Conservation (phyloP, 2,329 filamentous ascomycete genomes). For the Fusarium nurragi region DNA sequence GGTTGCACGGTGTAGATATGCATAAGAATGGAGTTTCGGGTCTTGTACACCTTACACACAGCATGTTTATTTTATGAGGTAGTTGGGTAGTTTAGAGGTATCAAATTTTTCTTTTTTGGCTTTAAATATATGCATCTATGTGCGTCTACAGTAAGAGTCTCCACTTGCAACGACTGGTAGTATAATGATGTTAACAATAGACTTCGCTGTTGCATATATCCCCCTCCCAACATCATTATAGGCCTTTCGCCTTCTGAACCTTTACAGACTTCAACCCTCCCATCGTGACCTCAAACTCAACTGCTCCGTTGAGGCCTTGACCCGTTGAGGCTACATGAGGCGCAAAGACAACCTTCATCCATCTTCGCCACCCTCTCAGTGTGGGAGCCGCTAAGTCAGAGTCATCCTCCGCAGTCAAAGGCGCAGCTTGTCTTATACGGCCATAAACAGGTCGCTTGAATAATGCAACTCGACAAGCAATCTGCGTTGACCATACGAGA, state of each 20-base stretch:
- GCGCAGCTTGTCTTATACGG: constrained; percentile 48
- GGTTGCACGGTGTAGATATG: constrained; percentile 15
- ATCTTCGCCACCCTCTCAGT: constrained; percentile 72
- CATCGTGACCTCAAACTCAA: constrained; percentile 79
- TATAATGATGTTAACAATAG: background rate
- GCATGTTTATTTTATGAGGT: constrained; percentile 21
- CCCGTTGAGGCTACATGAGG: constrained; percentile 72
- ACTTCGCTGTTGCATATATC: background rate
- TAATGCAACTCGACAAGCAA: constrained; percentile 82
- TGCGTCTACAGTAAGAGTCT: background rate
- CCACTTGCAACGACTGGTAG: background rate
- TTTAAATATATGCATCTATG: background rate
- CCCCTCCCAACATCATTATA: background rate
- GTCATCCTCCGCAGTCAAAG: constrained; percentile 51
- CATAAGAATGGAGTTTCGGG: constrained; percentile 34
- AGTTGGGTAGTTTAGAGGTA: constrained; percentile 16
- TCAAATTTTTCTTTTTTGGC: constrained; percentile 18
- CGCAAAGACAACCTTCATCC: constrained; percentile 90
- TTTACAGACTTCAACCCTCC: constrained; percentile 63
- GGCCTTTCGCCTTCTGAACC: constrained; percentile 9
- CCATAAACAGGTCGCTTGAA: constrained; percentile 73
- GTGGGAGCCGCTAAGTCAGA: constrained; percentile 56
- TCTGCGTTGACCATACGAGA: constrained; percentile 90
- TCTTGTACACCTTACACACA: constrained; percentile 33
- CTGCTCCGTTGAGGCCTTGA: constrained; percentile 59